Evolutionary conservation across 225 moss, liverwort and hornwort genomes (phyloP), one percentile per base, ranked within the genome.

Genomic region (Pseudisothecium myosuroides): DNA sequence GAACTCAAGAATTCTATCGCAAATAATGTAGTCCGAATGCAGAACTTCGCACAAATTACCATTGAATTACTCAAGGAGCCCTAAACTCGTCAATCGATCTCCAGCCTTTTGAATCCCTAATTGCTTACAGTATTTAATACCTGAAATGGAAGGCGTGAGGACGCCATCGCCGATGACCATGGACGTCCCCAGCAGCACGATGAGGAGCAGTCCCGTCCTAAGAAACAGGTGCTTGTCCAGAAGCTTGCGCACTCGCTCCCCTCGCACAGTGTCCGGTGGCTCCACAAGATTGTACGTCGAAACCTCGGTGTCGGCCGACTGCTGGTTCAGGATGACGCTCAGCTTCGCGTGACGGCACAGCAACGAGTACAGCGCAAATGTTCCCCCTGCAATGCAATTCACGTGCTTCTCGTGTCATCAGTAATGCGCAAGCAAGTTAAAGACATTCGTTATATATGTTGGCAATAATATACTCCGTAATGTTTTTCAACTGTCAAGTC

Each of bases 101-200:
- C 16, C 11, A 63, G 82, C 11, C 5, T 50, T 65, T 65, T 50
- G 34, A 65, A 65, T 62, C 61, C 32, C 34, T 27, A 81, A 41
- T 65, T 60, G 59, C 12, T 63, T 39, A n/a, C n/a, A n/a, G 80
- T 17, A 17, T 41, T 41, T 36, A 34, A 66, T 63, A 97, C 98
- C 97, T 93, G 98, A 95, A 68, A 98, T 96, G 73, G 95, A 92
- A 74, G 98, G 98, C 18, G 98, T 98, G 76, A 98, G 94, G 47
- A 92, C 89, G 83, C 97, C 98, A 89, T 98, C 98, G 54, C 97
- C 98, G 77, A 98, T 96, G 56, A 98, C 95, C 95, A 97, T 97
- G 90, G 92, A 94, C 54, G 97, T 96, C 24, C 97, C 98, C 18
- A 93, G 91, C 74, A 98, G 83, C 75, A 96, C 96, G 64, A 94